Conservation (phyloP, 805 yeast species). For the Saturnispora halmiae region DNA sequence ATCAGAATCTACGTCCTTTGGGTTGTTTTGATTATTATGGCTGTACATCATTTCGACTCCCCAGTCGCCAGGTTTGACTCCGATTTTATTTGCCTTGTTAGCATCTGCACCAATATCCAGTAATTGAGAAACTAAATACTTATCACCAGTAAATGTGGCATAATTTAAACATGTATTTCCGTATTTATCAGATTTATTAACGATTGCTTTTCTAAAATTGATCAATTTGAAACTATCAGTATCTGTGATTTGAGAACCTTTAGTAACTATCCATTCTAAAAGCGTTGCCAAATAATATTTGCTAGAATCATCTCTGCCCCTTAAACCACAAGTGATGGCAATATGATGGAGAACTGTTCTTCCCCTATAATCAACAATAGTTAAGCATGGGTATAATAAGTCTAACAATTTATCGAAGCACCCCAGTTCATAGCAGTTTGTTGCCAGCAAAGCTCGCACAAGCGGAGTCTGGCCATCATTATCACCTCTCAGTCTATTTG, state of each 20-base stretch:
- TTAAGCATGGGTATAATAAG: constrained; percentile 64
- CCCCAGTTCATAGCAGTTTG: constrained; percentile 71
- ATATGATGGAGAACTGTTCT: constrained; percentile 85
- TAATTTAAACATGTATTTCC: constrained; percentile 95
- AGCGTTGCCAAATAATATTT: constrained; percentile 64
- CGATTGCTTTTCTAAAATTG: constrained; percentile 56
- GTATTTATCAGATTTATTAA: constrained; percentile 83
- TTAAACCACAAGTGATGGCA: constrained; percentile 67
- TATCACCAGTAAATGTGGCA: constrained; percentile 81
- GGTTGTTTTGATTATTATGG: constrained; percentile 1
- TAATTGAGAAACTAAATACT: constrained; percentile 68
- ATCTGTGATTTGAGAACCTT: constrained; percentile 35
- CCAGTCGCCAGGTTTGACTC: constrained; percentile 79
- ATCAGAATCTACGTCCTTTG: neutral
- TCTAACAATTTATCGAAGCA: constrained; percentile 65
- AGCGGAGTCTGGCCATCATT: constrained; percentile 82
- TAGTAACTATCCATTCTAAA: constrained; percentile 67
- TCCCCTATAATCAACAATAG: constrained; percentile 55
- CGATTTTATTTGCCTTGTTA: constrained; percentile 69
- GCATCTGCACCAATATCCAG: constrained; percentile 86
- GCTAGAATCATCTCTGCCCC: constrained; percentile 63
- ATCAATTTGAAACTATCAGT: constrained; percentile 40
- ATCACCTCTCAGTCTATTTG: constrained; percentile 65
- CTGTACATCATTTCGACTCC: constrained; percentile 44
- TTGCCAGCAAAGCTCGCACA: constrained; percentile 74